These are phyloP conservation scores for Leishmania gerbilli DNA, from an alignment of 208 protist species.

Conservation along the genomic window DNA sequence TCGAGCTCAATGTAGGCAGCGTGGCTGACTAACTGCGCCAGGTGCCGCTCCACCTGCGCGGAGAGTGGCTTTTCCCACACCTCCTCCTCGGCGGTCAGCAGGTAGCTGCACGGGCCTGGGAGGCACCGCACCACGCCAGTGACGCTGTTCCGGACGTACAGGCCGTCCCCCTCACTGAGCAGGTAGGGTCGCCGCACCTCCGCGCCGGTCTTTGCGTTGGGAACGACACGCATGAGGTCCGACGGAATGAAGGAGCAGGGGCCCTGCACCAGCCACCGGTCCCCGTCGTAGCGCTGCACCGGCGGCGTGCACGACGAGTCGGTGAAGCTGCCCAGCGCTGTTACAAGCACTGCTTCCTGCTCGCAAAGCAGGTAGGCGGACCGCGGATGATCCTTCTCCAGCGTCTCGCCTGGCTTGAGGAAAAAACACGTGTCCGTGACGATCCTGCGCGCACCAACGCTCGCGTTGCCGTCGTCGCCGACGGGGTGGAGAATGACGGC, in stretches of 20 bases:
- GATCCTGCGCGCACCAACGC: constrained; percentile 39
- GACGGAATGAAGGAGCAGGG: constrained; percentile 82
- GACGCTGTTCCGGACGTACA: constrained; percentile 80
- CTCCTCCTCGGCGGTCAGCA: constrained; percentile 81
- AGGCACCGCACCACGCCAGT: constrained; percentile 76
- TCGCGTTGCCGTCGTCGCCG: constrained; percentile 15
- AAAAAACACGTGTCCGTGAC: constrained; percentile 87
- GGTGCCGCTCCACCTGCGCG: constrained; percentile 48
- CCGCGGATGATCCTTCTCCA: constrained; percentile 60
- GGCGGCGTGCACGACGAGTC: constrained; percentile 30
- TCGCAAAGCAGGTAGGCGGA: constrained; percentile 74
- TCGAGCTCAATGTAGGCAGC: constrained; percentile 44
- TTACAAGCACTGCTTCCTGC: constrained; percentile 86
- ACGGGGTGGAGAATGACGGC: constrained; percentile 40
- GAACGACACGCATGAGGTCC: constrained; percentile 39
- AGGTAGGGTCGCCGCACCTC: constrained; percentile 56
- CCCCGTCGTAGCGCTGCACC: constrained; percentile 66
- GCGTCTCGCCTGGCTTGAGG: constrained; percentile 70
- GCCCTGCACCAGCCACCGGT: constrained; percentile 91
- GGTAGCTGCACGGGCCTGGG: constrained; percentile 68
- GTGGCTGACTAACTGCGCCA: constrained; percentile 42
- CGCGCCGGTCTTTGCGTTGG: constrained; percentile 30
- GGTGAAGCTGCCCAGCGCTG: constrained; percentile 67
- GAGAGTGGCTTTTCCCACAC: constrained; percentile 84
- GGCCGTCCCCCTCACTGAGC: constrained; percentile 68